phyloP scores from a whole-genome alignment of 345 rosid species.

The Acer yangbiense region DNA sequence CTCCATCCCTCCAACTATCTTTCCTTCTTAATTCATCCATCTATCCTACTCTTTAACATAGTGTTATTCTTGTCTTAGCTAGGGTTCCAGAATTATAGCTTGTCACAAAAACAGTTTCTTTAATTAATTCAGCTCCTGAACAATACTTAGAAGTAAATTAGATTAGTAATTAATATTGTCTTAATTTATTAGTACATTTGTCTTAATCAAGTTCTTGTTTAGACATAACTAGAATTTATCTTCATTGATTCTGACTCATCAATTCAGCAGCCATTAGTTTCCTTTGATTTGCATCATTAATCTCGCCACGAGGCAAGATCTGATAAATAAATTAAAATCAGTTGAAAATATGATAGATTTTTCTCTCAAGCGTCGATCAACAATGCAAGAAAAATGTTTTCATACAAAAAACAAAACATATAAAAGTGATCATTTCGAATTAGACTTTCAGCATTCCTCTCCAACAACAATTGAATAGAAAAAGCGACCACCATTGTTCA shows the following conservation, averaged over 20 bases:
- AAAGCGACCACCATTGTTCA: background rate
- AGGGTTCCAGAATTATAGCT: conserved; percentile 6
- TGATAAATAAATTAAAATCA: too few species aligned
- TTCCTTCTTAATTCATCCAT: too few species aligned
- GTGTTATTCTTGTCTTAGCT: background rate
- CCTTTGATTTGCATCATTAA: background rate
- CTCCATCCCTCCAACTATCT: too few species aligned
- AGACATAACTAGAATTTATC: background rate
- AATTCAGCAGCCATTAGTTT: background rate
- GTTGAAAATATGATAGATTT: background rate
- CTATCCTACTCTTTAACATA: too few species aligned
- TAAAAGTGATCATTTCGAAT: background rate
- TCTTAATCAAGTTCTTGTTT: background rate
- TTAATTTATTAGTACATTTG: background rate
- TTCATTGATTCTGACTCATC: background rate
- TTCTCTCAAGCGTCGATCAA: too few species aligned
- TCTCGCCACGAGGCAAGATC: background rate
- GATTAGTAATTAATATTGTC: background rate
- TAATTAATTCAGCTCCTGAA: background rate
- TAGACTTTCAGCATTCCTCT: background rate
- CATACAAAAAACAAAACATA: background rate
- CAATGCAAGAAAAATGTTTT: too few species aligned
- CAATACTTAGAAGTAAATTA: background rate
- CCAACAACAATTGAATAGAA: background rate
- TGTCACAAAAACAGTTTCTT: background rate